phyloP scores from a whole-genome alignment of 2,329 filamentous ascomycete species.

The Fusarium heterosporum region DNA sequence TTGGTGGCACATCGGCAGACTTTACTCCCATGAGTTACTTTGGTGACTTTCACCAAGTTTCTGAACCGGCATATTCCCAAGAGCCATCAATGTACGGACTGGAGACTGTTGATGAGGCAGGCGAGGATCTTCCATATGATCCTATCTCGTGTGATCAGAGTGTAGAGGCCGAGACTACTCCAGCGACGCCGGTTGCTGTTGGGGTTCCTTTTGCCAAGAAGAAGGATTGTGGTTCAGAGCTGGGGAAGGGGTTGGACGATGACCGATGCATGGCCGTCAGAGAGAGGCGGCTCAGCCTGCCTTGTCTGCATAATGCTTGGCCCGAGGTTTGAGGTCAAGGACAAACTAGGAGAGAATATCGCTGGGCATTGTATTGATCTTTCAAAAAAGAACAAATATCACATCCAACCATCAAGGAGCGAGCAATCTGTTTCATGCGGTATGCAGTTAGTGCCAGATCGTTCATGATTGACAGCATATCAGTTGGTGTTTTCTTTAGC shows the following conservation, averaged over 20 bases:
- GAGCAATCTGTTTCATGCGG: background rate
- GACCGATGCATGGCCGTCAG: conserved; percentile 5
- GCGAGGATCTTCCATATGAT: conserved; percentile 30
- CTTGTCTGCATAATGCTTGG: conserved; percentile 46
- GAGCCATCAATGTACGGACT: conserved; percentile 18
- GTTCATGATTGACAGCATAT: conserved; percentile 31
- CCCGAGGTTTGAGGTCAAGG: conserved; percentile 21
- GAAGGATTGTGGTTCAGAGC: conserved; percentile 6
- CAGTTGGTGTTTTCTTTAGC: conserved; percentile 13
- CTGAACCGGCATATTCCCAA: conserved; percentile 4
- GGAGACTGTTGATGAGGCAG: conserved; percentile 46
- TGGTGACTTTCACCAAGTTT: conserved; percentile 4
- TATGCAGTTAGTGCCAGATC: conserved; percentile 2
- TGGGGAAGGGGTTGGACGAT: conserved; percentile 3
- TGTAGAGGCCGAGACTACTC: conserved; percentile 4
- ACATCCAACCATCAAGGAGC: background rate
- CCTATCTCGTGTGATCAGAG: conserved; percentile 13
- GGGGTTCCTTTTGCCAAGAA: background rate
- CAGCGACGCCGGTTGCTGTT: conserved; percentile 8
- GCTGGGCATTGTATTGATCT: background rate
- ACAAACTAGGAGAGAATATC: background rate
- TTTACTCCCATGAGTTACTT: conserved; percentile 50
- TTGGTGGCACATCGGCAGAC: conserved; percentile 48
- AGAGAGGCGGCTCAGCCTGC: conserved; percentile 48
- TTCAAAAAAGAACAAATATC: background rate